Evolutionary conservation across 1,284 basidiomycete genomes (phyloP).

Genomic region (Trametes sp.): DNA sequence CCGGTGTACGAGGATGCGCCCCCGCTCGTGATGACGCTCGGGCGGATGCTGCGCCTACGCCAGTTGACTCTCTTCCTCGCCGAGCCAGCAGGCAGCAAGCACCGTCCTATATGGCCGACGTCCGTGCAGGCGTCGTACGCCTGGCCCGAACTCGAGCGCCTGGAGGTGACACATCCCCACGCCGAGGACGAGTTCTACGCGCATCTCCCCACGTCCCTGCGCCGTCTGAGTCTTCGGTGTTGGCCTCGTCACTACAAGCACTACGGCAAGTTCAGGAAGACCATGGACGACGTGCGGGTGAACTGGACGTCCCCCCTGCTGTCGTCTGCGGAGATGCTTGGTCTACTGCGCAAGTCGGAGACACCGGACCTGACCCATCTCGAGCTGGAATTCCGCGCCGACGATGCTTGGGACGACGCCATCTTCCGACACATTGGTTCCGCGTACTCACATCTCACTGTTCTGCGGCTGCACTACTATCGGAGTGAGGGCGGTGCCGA

Average conservation of each 20-base stretch:
- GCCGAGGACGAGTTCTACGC: constrained; percentile 10
- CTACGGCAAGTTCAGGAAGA: not conserved
- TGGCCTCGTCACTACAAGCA: constrained; percentile 15
- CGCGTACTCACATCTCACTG: not conserved
- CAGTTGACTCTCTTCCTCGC: not conserved
- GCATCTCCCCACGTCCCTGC: not conserved
- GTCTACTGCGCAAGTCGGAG: not conserved
- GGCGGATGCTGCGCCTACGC: constrained; percentile 3
- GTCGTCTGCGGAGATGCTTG: constrained; percentile 3
- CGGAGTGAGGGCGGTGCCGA: not conserved
- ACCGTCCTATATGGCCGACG: not conserved
- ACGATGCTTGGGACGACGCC: not conserved
- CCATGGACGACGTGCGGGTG: not conserved
- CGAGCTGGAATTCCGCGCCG: constrained; percentile 1
- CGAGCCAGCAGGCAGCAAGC: not conserved
- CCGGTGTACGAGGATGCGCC: not conserved
- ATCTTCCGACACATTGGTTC: constrained; percentile 2
- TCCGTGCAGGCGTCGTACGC: not conserved
- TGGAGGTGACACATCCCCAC: constrained; percentile 1
- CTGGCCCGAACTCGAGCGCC: constrained; percentile 8
- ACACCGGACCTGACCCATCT: not conserved
- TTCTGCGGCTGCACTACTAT: constrained; percentile 10
- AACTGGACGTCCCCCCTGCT: not conserved
- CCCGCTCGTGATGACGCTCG: not conserved
- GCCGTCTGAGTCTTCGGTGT: constrained; percentile 1